Evolutionary conservation across 768 basidiomycete genomes (phyloP), one percentile per base, ranked within the genome.

Genomic region (Lactarius indigo): DNA sequence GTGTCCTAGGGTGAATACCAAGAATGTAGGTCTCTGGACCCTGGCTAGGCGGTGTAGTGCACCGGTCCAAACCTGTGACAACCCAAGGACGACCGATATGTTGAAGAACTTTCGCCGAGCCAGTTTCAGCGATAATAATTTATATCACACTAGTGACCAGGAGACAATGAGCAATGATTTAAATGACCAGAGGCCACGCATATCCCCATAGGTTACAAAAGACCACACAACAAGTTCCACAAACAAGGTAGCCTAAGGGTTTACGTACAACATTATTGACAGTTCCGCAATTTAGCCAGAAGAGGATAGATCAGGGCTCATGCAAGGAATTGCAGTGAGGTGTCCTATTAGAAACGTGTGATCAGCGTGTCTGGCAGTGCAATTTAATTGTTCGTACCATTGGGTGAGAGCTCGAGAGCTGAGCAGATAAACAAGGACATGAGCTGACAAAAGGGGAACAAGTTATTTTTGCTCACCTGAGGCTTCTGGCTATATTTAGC

Each of bases 401-500:
- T 5, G 82, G 88, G 69, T 91, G 90, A 18, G 90, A 91, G 66
- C 86, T 87, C 9, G 88, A 88, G 18, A 92, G 75, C 75, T 78
- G 57, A 26, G 39, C 9, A 7, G 31, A 39, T n/a, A 26, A 30
- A 18, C 23, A 18, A 23, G 33, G 5, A 15, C 47, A 33, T 62
- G 17, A 66, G 20, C 30, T 41, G 18, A 42, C 23, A 15, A 44
- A 9, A 23, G 2, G 15, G 17, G 30, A 28, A 37, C 18, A 6
- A 7, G 30, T n/a, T 6, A 6, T 59, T 59, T 37, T 20, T 33
- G 13, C 60, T 52, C 4, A 69, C 69, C 61, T 88, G 90, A 5
- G 89, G 87, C 69, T 84, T 88, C 80, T 92, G 90, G 71, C 83
- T 84, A 75, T 83, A 92, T 68, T 84, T 81, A 17, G 82, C 81